These are phyloP conservation scores for Saturnispora hagleri DNA, from an alignment of 805 yeast species.

Conservation along the genomic window DNA sequence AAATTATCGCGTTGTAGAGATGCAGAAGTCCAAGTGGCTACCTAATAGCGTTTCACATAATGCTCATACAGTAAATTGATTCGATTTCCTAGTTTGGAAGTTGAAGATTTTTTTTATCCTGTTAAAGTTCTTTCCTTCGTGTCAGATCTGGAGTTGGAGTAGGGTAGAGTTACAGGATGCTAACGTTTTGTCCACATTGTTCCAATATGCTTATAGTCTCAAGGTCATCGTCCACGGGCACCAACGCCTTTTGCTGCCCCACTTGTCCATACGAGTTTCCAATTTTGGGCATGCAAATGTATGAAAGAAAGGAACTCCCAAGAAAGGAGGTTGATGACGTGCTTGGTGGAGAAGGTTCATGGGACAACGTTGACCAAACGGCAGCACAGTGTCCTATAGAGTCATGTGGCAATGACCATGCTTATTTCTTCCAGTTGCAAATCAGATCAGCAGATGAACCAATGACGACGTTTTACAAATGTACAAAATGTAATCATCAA, in stretches of 20 bases:
- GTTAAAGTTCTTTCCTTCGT: not conserved
- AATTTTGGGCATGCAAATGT: constrained; percentile 73
- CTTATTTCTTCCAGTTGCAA: constrained; percentile 94
- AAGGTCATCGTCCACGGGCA: constrained; percentile 40
- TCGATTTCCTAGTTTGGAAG: not conserved
- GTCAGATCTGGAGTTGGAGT: not conserved
- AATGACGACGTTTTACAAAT: constrained; percentile 95
- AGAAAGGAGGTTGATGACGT: constrained; percentile 94
- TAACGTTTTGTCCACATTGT: constrained; percentile 92
- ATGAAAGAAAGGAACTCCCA: constrained; percentile 72
- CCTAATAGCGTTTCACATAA: too few relatives aligned
- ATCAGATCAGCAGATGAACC: constrained; percentile 99
- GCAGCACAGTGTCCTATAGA: constrained; percentile 87
- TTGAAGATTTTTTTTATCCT: not conserved
- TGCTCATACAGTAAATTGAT: not conserved
- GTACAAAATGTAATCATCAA: constrained; percentile 86
- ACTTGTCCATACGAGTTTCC: constrained; percentile 96
- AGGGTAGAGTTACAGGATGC: constrained; percentile 37
- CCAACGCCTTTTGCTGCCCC: constrained; percentile 72
- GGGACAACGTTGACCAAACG: constrained; percentile 98
- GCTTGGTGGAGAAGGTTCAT: constrained; percentile 92
- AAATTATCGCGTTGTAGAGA: too few relatives aligned
- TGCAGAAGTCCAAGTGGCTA: too few relatives aligned
- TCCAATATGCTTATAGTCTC: constrained; percentile 79
- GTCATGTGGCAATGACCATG: constrained; percentile 77